Conservation (phyloP, 257 asterid species). For the Lycium barbarum region DNA sequence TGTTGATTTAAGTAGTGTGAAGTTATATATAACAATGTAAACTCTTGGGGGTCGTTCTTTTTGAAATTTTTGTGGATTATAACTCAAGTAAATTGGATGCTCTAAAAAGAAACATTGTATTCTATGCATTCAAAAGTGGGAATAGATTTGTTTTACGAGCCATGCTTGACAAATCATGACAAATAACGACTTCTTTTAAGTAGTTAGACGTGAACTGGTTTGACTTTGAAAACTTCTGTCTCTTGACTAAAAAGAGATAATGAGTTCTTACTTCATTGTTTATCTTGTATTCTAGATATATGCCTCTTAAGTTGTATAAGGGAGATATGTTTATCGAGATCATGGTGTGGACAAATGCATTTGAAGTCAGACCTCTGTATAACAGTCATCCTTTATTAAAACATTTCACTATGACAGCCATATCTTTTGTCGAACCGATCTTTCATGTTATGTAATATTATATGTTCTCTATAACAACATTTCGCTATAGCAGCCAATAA, state of each 20-base stretch:
- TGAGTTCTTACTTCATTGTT: not conserved
- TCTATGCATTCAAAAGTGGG: not conserved
- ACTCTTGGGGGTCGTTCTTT: not conserved
- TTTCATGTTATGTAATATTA: no score
- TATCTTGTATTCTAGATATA: not conserved
- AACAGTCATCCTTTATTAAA: no score
- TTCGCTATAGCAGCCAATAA: no score
- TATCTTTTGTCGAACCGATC: no score
- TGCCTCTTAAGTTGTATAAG: not conserved
- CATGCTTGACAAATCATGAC: not conserved
- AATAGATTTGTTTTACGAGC: not conserved
- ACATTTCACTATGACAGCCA: no score
- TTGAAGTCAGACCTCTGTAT: no score
- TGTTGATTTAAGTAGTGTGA: not conserved
- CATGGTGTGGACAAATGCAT: not conserved
- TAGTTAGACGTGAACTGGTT: not conserved
- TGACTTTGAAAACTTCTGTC: slow-evolving; percentile 4
- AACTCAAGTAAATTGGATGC: not conserved
- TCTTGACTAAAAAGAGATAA: not conserved
- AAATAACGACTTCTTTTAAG: not conserved
- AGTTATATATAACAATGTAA: not conserved
- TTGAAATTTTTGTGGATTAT: not conserved
- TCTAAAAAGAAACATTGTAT: not conserved
- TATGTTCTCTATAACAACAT: no score
- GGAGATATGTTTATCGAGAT: not conserved